phyloP scores from a whole-genome alignment of 257 asterid genomes.

The Solanum stenotomum region DNA sequence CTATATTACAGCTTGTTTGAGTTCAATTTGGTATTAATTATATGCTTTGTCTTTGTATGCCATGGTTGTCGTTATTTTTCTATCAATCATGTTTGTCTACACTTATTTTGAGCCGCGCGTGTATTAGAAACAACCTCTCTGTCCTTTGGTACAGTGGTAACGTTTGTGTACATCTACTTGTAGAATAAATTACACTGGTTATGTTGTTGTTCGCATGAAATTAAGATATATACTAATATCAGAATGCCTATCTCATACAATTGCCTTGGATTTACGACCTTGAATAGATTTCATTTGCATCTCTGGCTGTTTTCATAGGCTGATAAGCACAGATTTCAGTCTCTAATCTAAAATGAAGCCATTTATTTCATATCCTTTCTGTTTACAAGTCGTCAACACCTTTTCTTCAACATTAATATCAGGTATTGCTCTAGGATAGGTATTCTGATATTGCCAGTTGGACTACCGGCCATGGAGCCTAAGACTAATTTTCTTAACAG shows the following conservation, averaged over 20 bases:
- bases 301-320: background rate
- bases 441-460: background rate
- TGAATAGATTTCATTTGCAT: background rate
- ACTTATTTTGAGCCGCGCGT: no score
- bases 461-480: background rate
- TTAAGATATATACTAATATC: no score
- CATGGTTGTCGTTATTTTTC: background rate
- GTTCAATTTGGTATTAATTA: background rate
- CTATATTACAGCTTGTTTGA: background rate
- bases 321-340: background rate
- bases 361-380: background rate
- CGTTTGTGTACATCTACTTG: no score
- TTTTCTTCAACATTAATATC: background rate
- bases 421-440: background rate
- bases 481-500: background rate
- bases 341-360: background rate
- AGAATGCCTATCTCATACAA: background rate
- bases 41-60: background rate
- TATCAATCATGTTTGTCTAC: no score
- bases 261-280: background rate
- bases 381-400: no score
- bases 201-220: no score
- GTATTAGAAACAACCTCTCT: no score
- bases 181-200: no score
- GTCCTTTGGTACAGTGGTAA: no score